Conservation (phyloP, 176 grass and related monocot species). For the Eragrostis curvula region DNA sequence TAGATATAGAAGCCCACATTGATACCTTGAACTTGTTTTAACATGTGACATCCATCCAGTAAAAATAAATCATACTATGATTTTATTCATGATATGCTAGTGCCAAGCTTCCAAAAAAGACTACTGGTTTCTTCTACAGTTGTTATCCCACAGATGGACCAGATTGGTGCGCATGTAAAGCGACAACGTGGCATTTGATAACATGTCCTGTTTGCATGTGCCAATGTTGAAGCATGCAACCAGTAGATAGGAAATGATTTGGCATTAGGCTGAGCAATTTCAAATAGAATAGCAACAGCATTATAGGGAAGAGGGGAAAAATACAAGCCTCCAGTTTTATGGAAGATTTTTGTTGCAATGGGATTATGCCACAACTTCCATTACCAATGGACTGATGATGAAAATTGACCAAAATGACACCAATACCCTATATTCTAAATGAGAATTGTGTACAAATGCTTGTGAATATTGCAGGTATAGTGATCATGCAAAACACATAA, state of each 20-base stretch:
- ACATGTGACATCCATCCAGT: neutral
- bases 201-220: neutral
- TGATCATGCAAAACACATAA: neutral
- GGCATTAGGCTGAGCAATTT: neutral
- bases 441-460: conserved; percentile 1
- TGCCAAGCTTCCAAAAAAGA: conserved; percentile 9
- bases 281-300: neutral
- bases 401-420: neutral
- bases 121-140: neutral
- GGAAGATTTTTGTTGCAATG: conserved; percentile 5
- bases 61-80: neutral
- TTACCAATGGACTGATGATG: neutral
- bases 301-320: conserved; percentile 1
- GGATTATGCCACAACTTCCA: neutral
- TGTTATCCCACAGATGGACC: neutral
- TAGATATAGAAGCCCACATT: neutral
- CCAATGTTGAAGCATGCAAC: neutral
- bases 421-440: conserved; percentile 23
- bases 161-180: neutral
- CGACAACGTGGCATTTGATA: neutral
- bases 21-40: conserved; percentile 9
- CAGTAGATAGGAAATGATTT: conserved; percentile 7
- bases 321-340: neutral
- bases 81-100: conserved; percentile 10
- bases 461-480: neutral